Conservation (phyloP, 148 eudicot species). For the Cornus florida region DNA sequence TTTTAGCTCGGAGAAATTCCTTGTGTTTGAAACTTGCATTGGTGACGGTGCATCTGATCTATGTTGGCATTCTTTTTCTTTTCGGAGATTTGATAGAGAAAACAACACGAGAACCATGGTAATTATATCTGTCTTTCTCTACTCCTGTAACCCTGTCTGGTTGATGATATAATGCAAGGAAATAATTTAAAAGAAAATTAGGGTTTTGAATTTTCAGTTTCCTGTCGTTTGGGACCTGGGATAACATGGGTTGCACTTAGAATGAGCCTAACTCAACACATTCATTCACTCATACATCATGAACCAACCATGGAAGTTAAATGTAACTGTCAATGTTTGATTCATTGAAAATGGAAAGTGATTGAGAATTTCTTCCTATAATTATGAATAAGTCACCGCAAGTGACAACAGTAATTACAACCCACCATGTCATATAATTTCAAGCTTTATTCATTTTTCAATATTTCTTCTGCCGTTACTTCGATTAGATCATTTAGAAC, state of each 20-base stretch:
- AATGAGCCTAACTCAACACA: background rate
- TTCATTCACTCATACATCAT: background rate
- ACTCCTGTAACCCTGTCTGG: background rate
- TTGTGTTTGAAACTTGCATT: constrained; percentile 56
- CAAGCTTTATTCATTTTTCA: background rate
- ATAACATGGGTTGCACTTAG: background rate
- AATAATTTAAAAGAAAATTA: background rate
- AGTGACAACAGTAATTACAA: background rate
- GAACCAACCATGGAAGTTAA: too few relatives aligned
- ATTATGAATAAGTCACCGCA: background rate
- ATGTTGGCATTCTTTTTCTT: constrained; percentile 46
- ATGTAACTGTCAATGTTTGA: background rate
- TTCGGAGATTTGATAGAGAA: constrained; percentile 48
- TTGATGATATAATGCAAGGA: background rate
- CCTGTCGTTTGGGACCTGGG: background rate
- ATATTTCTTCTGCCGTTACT: background rate
- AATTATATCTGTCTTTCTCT: background rate
- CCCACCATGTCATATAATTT: background rate
- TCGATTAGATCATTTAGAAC: background rate
- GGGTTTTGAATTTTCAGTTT: background rate
- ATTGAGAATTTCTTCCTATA: too few relatives aligned
- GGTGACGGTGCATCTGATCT: constrained; percentile 66
- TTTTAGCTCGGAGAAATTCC: constrained; percentile 71
- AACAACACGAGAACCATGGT: constrained; percentile 67
- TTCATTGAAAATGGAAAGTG: background rate